Conservation (phyloP, 495 filamentous ascomycete genomes). For the Penicillium psychrofluorescens region DNA sequence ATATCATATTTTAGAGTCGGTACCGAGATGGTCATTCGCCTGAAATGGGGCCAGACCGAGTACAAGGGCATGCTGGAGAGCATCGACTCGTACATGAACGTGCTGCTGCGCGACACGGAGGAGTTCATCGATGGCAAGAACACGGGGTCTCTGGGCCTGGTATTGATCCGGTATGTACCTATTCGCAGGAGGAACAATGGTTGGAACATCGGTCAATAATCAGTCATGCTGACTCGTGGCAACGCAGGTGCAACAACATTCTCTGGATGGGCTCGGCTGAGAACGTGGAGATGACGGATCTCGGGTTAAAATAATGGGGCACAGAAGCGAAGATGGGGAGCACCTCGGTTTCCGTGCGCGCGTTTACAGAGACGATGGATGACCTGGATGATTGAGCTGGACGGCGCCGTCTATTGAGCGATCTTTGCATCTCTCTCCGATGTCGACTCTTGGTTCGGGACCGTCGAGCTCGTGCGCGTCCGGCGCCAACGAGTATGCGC, state of each 20-base stretch:
- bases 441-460: no score
- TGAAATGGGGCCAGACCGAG: constrained; percentile 97
- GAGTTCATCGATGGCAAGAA: constrained; percentile 87
- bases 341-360: no score
- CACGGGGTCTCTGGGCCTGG: constrained; percentile 76
- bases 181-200: no score
- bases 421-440: no score
- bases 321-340: no score
- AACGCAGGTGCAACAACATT: constrained; percentile 82
- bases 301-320: constrained; percentile 33
- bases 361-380: background rate
- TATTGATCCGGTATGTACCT: constrained; percentile 71
- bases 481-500: no score
- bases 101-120: constrained; percentile 81
- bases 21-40: constrained; percentile 78
- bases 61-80: constrained; percentile 88
- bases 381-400: no score
- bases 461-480: no score
- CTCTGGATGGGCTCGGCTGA: constrained; percentile 72
- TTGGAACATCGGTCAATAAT: no score
- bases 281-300: constrained; percentile 51
- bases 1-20: constrained; percentile 56
- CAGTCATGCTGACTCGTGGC: no score
- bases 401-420: no score
- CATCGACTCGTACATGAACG: constrained; percentile 98